Conservation (phyloP, 2,329 filamentous ascomycete genomes). For the Alternaria sp. region DNA sequence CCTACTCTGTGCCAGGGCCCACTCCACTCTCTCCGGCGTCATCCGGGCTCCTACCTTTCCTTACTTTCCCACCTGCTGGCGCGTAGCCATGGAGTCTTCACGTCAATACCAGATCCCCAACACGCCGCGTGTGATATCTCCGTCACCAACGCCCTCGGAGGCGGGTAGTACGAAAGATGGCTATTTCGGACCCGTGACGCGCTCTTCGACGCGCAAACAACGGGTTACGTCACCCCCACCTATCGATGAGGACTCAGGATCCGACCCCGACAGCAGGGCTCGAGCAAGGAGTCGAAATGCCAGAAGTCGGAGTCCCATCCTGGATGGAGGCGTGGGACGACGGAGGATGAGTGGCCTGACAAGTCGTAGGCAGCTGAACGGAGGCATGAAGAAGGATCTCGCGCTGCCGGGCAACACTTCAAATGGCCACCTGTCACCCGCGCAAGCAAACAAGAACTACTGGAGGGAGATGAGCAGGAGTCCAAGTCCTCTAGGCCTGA, state of each 20-base stretch:
- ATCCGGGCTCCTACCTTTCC: conserved; percentile 64
- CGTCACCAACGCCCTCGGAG: conserved; percentile 68
- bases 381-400: conserved; percentile 47
- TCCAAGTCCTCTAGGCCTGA: conserved; percentile 89
- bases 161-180: conserved; percentile 58
- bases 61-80: conserved; percentile 57
- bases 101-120: conserved; percentile 68
- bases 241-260: conserved; percentile 67
- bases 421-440: conserved; percentile 75
- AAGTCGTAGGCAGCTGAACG: conserved; percentile 50
- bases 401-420: conserved; percentile 51
- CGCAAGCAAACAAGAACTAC: conserved; percentile 69
- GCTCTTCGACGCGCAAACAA: conserved; percentile 71
- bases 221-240: conserved; percentile 62
- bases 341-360: conserved; percentile 62
- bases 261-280: conserved; percentile 63
- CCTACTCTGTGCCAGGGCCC: conserved; percentile 31
- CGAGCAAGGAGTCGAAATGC: conserved; percentile 59
- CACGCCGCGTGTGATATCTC: conserved; percentile 87
- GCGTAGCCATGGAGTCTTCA: conserved; percentile 53
- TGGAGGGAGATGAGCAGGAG: conserved; percentile 91
- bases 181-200: conserved; percentile 77
- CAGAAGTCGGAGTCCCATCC: conserved; percentile 69
- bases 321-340: conserved; percentile 45
- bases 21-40: conserved; percentile 60